Conservation (phyloP, 352 stramenopile genomes). For the Globisporangium lucens region DNA sequence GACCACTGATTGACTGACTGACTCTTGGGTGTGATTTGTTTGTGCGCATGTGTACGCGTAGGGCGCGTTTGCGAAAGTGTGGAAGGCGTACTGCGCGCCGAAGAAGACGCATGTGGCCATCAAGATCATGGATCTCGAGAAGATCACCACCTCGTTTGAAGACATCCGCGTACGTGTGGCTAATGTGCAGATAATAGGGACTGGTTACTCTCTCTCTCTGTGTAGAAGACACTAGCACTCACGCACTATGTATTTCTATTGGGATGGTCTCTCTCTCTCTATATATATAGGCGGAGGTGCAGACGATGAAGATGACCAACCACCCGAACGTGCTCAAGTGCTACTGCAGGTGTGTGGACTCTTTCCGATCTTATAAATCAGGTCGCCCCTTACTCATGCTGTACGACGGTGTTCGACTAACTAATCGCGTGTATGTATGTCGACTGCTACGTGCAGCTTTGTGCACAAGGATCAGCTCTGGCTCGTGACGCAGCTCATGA, state of each 20-base stretch:
- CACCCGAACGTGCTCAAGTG: constrained; percentile 98
- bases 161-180: constrained; percentile 70
- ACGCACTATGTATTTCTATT: neutral
- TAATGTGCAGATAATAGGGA: neutral
- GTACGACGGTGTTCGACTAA: constrained; percentile 1
- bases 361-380: neutral
- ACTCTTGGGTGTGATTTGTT: neutral
- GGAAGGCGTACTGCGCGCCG: constrained; percentile 90
- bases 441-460: constrained; percentile 72
- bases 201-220: neutral
- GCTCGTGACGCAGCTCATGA: constrained; percentile 99
- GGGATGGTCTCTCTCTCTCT: neutral
- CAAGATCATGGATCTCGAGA: constrained; percentile 99
- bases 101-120: constrained; percentile 93
- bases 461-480: constrained; percentile 97
- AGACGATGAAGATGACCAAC: constrained; percentile 98
- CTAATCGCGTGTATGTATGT: neutral
- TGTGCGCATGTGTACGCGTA: constrained; percentile 28
- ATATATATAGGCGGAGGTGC: constrained; percentile 85
- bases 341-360: constrained; percentile 81
- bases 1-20: neutral
- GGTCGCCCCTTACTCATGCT: neutral
- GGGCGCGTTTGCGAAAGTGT: constrained; percentile 98
- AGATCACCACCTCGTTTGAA: constrained; percentile 95
- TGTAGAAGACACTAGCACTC: neutral